Base-by-base conservation (phyloP, 2,329 filamentous ascomycete species). In the Clonostachys rosea region DNA sequence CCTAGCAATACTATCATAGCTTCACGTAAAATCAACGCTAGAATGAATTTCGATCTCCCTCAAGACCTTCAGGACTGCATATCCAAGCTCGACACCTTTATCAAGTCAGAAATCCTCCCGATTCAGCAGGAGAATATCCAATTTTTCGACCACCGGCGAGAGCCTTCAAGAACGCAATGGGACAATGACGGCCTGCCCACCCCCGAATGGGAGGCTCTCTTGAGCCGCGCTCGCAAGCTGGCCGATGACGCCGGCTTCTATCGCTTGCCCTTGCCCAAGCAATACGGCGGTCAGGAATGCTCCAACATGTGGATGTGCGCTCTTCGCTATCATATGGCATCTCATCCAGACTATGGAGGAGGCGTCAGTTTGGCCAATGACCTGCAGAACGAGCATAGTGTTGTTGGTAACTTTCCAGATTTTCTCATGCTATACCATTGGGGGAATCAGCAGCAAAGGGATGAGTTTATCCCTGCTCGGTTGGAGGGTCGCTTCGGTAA, bases 251-350 rank as follows among this genome's bases (percentile, higher is more conserved):
- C 50, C 4, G 52, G 52, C 40, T 52, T 54, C 34, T 54, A 52
- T 37, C 48, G 50, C 12, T 50, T 54, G 37, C 33, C 52, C 2
- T 44, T 42, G n/a, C 52, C 52, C 7, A 42, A 42, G 12, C 41
- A 50, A 40, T 52, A 52, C 17, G 52, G 52, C 6, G 52, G 50
- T 2, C 49, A 45, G 10, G 50, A 49, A 11, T 42, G 30, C 13
- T 40, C 45, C 30, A 54, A 54, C 37, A 35, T 54, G 12, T 49
- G 47, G 44, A 54, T 54, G 52, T 54, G 52, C 39, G 52, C 52
- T 16, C 44, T 52, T 13, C 48, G 52, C 5, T 49, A 52, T 39
- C 48, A 50, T 40, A 47, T 54, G 35, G 41, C 50, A 11, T 50
- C 50, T 12, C 48, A 54, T 39, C 48, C 50, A 2, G 30, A 45